A percentile compares a stretch with the other conserved stretches of the same genome.
Conservation (phyloP, 192 early-diverging fungal genomes). For the Coemansia sp. region DNA sequence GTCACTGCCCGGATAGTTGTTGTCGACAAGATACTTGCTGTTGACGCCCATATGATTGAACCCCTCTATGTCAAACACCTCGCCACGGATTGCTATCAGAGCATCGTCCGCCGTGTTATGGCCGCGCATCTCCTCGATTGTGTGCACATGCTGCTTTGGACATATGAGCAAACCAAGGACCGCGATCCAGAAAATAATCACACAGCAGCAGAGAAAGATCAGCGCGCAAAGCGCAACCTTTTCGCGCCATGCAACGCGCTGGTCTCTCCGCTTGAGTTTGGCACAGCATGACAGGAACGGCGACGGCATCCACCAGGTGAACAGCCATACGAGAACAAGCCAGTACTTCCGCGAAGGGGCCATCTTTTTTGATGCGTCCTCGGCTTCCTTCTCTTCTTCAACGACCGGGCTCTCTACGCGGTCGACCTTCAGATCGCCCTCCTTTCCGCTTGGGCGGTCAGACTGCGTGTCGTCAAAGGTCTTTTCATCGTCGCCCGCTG, state of each 20-base stretch:
- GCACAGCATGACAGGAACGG: conserved; percentile 68
- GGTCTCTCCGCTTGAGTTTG: conserved; percentile 71
- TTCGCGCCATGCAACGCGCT: conserved; percentile 95
- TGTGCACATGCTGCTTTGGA: conserved; percentile 71
- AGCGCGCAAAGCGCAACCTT: conserved; percentile 88
- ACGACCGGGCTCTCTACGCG: conserved; percentile 23
- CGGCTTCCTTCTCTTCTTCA: conserved; percentile 58
- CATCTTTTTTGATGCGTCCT: conserved; percentile 52
- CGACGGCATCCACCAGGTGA: conserved; percentile 78
- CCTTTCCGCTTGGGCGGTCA: conserved; percentile 29
- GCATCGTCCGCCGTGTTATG: conserved; percentile 62
- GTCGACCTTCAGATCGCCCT: conserved; percentile 43
- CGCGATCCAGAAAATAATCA: conserved; percentile 84
- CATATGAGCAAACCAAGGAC: conserved; percentile 72
- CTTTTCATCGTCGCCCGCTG: conserved; percentile 44
- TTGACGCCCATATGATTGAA: conserved; percentile 61
- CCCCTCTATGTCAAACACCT: conserved; percentile 75
- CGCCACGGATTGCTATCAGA: conserved; percentile 70
- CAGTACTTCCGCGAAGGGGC: conserved; percentile 62
- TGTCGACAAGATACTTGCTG: conserved; percentile 50
- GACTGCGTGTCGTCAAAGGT: conserved; percentile 38
- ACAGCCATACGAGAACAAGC: conserved; percentile 76
- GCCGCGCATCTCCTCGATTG: conserved; percentile 63
- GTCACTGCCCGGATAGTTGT: conserved; percentile 68
- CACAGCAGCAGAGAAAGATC: conserved; percentile 70